Percentiles rank a stretch among this genome's conserved stretches.
Conservation (phyloP, 129 eudicot genomes). For the Flaveria brownii region DNA sequence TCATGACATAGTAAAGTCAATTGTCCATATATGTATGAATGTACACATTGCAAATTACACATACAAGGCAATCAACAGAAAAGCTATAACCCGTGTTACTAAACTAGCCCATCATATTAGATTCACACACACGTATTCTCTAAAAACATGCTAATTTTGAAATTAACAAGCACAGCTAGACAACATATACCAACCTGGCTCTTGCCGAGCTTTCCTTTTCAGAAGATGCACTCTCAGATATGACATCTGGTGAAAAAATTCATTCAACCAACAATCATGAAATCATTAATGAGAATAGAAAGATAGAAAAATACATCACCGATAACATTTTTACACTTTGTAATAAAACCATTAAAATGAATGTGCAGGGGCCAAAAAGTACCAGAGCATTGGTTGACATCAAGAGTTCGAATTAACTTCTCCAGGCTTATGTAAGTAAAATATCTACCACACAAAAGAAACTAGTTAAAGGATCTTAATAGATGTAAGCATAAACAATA, state of each 20-base stretch:
- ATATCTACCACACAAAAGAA: slow-evolving; percentile 51
- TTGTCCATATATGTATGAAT: not conserved
- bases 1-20: not conserved
- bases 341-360: not conserved
- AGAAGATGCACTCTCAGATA: slow-evolving; percentile 26
- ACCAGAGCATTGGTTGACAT: slow-evolving; percentile 49
- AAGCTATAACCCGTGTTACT: not conserved
- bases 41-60: not conserved
- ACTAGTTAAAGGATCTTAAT: not conserved
- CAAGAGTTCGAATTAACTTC: slow-evolving; percentile 56
- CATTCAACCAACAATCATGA: slow-evolving; percentile 4
- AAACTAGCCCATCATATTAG: not conserved
- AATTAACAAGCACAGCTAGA: slow-evolving; percentile 1
- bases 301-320: not conserved
- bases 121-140: not conserved
- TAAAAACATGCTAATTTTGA: not conserved
- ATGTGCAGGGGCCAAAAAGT: not conserved
- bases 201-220: slow-evolving; percentile 36
- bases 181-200: slow-evolving; percentile 48
- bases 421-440: slow-evolving; percentile 80
- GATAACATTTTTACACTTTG: not conserved
- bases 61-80: slow-evolving; percentile 15
- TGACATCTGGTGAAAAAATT: slow-evolving; percentile 30
- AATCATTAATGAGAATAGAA: not conserved
- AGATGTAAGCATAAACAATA: not conserved